Evolutionary conservation across 2,329 filamentous ascomycete genomes (phyloP).

Genomic region (Sarocladium brachiariae): DNA sequence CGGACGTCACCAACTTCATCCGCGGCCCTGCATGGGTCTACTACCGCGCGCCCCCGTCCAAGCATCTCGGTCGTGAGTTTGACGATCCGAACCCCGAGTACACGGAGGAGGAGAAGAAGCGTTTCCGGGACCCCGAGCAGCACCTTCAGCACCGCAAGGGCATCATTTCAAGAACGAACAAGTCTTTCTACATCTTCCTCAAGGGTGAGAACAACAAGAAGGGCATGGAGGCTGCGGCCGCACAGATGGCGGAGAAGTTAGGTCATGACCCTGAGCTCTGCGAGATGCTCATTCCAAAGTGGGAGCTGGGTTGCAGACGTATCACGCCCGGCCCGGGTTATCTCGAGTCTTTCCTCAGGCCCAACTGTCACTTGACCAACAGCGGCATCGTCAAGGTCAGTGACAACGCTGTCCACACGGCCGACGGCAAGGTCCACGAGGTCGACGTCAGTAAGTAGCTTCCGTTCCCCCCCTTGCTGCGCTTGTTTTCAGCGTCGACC

Average conservation of each 20-base stretch:
- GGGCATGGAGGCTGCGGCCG: slow-evolving; percentile 5
- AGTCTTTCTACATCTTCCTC: slow-evolving; percentile 26
- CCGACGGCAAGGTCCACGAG: slow-evolving; percentile 20
- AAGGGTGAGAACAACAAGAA: slow-evolving; percentile 1
- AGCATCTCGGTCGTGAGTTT: slow-evolving; percentile 21
- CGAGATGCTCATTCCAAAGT: slow-evolving; percentile 4
- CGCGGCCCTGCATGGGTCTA: slow-evolving; percentile 29
- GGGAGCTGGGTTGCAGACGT: slow-evolving; percentile 12
- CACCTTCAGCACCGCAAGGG: slow-evolving; percentile 44
- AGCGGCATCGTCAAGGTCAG: slow-evolving; percentile 19
- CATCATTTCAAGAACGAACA: slow-evolving; percentile 16
- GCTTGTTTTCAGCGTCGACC: too few species aligned
- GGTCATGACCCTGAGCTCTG: slow-evolving; percentile 1
- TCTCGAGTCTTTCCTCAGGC: slow-evolving; percentile 19
- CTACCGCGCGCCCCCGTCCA: slow-evolving; percentile 25
- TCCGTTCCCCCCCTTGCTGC: too few species aligned
- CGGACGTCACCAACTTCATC: slow-evolving; percentile 25
- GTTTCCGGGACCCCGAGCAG: slow-evolving; percentile 43
- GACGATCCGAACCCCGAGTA: slow-evolving; percentile 23
- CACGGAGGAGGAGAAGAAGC: slow-evolving; percentile 34
- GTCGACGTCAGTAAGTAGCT: slow-evolving; percentile 12
- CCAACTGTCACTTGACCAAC: slow-evolving; percentile 18
- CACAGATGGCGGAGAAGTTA: slow-evolving; percentile 1
- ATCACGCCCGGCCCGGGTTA: slow-evolving; percentile 22
- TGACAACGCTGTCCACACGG: slow-evolving; percentile 20